Conservation (phyloP, 2,329 filamentous ascomycete genomes). For the Cladosporium sphaerospermum region DNA sequence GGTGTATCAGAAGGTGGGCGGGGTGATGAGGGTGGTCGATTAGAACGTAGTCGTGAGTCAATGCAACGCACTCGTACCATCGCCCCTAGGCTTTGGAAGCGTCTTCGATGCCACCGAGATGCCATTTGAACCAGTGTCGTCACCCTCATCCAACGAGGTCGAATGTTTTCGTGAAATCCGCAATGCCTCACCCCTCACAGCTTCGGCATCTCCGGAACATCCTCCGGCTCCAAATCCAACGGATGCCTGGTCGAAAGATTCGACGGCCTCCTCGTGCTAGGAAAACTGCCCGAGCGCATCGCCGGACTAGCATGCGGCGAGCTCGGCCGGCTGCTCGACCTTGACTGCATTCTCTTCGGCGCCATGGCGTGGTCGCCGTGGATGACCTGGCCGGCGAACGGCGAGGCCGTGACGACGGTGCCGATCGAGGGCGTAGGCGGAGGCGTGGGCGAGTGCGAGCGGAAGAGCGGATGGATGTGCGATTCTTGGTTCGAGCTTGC, state of each 20-base stretch:
- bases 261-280: not conserved
- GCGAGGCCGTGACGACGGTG: conserved; percentile 65
- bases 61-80: no score
- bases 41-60: no score
- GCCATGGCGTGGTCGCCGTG: conserved; percentile 18
- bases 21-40: not conserved
- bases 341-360: conserved; percentile 19
- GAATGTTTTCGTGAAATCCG: no score
- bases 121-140: no score
- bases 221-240: conserved; percentile 4
- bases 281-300: conserved; percentile 1
- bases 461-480: conserved; percentile 72
- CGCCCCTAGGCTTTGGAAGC: no score
- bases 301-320: conserved; percentile 1
- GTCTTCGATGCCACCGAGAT: no score
- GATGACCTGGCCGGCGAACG: conserved; percentile 60
- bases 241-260: conserved; percentile 2
- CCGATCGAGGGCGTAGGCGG: conserved; percentile 60
- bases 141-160: no score
- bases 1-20: conserved; percentile 5
- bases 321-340: conserved; percentile 15
- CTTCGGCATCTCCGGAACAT: conserved; percentile 8
- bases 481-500: conserved; percentile 45
- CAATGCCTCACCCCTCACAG: not conserved
- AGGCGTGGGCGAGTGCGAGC: conserved; percentile 63